Percentiles rank a stretch among this genome's conserved stretches.
phyloP scores from a whole-genome alignment of 1,284 basidiomycete genomes.

The Dichomitus squalens region DNA sequence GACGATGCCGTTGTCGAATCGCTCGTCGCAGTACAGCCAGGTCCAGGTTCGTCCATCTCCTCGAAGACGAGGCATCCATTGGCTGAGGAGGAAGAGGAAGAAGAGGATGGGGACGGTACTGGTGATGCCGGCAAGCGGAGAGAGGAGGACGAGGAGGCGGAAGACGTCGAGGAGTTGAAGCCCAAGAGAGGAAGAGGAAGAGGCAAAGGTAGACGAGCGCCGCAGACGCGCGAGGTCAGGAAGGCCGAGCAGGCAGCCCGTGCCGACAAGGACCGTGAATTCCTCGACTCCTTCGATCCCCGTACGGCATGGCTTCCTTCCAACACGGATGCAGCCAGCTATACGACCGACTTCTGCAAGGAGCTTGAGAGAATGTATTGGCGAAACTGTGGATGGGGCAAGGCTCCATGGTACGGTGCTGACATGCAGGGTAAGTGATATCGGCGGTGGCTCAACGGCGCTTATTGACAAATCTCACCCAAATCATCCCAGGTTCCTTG shows the following conservation, averaged over 20 bases:
- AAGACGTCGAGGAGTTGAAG: constrained; percentile 36
- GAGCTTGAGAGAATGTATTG: constrained; percentile 92
- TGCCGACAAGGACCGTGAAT: constrained; percentile 58
- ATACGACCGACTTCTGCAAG: constrained; percentile 84
- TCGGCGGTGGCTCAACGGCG: not conserved
- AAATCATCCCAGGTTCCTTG: constrained; percentile 76
- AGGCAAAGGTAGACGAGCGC: constrained; percentile 31
- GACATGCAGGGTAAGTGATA: constrained; percentile 78
- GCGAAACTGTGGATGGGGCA: constrained; percentile 88
- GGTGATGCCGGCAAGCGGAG: not conserved
- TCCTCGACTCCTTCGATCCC: constrained; percentile 73
- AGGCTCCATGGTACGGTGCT: constrained; percentile 94
- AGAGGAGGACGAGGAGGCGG: not conserved
- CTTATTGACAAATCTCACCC: not conserved
- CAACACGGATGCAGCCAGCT: constrained; percentile 71
- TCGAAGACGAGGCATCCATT: constrained; percentile 2
- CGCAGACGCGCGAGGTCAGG: constrained; percentile 49
- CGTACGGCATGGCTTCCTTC: constrained; percentile 77
- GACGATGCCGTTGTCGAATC: not conserved
- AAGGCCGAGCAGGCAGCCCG: constrained; percentile 57
- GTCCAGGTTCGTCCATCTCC: not conserved
- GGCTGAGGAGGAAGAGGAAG: constrained; percentile 26
- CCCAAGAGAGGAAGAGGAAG: constrained; percentile 49
- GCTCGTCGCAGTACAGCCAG: not conserved
- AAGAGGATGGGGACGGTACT: constrained; percentile 35